Base-by-base conservation (phyloP, 202 grass and related monocot genomes). In the Brachypodium distachyon region DNA sequence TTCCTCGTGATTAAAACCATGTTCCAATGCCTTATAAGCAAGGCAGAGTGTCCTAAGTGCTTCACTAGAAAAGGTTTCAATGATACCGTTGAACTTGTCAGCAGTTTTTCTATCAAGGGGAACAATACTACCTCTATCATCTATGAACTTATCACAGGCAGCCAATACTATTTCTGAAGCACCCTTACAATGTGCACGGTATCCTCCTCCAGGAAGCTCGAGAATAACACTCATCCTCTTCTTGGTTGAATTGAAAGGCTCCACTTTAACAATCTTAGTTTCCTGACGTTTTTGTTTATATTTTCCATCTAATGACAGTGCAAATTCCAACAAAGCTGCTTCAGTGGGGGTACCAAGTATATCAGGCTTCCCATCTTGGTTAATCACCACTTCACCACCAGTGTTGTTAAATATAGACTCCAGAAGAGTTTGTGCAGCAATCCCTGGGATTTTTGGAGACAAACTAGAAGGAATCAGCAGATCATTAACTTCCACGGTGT, bases 371-470 rank as follows among this genome's bases (percentile, higher is more conserved):
- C 76, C 84, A 77, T 91, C 80, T 85, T 90, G 76, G 82, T 86
- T 86, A 34, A 78, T 80, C 41, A 97, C 94, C 38, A 97, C 81
- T 48, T 97, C 94, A 41, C 94, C 94, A 53, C 82, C 65, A 41
- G 91, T 97, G 76, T 97, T 97, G 68, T 72, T 93, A 61, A 97
- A 93, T 74, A 97, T 93, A 49, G 94, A 93, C 83, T 97, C 81
- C 47, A 91, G 71, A 63, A 97, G 86, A 81, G 81, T 89, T 81
- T 88, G 60, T 50, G 87, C 58, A 61, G 76, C 88, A 81, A 76
- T 51, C 58, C 80, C 74, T 63, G 94, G 91, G 41, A 93, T 61
- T 72, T 87, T 26, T 47, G 88, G 85, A 77, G 72, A 78, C 48
- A 93, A 76, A 51, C 42, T 76, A 72, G 76, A 84, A 57, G 78